Base-by-base conservation (phyloP, 257 asterid genomes). In the Lycium barbarum region DNA sequence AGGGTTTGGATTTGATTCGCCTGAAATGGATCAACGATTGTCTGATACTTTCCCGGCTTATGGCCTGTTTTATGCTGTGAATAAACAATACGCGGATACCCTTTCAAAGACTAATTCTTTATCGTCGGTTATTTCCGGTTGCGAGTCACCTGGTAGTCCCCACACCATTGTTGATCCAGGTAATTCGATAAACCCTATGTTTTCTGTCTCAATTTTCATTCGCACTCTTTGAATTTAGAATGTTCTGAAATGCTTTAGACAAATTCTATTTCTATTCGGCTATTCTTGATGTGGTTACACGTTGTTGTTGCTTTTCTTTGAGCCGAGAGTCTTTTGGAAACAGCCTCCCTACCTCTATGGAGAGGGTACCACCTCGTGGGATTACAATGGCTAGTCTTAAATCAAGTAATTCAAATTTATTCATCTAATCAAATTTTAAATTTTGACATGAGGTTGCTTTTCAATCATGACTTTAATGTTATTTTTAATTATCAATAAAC, bases 41-140 rank as follows among this genome's bases (percentile, higher is more conserved):
- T 91, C 91, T 61, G 93, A 93, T 57, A 89, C 98, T 80, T 88
- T 94, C 35, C 96, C 98, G 57, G 97, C 97, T 1, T 94, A 94
- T 55, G 95, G 90, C 68, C 92, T 93, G 4, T 94, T 89, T 88
- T 86, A 92, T 63, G 90, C 92, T 6, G 93, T 93, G 54, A 90
- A 90, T 84, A 92, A 94, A 83, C 89, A 92, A 18, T 88, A 90
- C 83, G 76, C 87, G 83, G 92, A 86, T 79, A 73, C 87, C 84
- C 87, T 88, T 45, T 86, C 92, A 1, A 86, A 87, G 85, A 81
- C 90, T 36, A 9, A 89, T 13, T 72, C 90, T 17, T 3, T 33
- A 36, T 78, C 89, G 4, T 86, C 90, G 9, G 51, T 79, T 72
- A 47, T 65, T 51, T 89, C 94, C 7, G 94, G 90, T 18, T 84